These are phyloP conservation scores for Suhomyces coccinellae DNA, from an alignment of 1,139 yeast genomes.

Conservation along the genomic window DNA sequence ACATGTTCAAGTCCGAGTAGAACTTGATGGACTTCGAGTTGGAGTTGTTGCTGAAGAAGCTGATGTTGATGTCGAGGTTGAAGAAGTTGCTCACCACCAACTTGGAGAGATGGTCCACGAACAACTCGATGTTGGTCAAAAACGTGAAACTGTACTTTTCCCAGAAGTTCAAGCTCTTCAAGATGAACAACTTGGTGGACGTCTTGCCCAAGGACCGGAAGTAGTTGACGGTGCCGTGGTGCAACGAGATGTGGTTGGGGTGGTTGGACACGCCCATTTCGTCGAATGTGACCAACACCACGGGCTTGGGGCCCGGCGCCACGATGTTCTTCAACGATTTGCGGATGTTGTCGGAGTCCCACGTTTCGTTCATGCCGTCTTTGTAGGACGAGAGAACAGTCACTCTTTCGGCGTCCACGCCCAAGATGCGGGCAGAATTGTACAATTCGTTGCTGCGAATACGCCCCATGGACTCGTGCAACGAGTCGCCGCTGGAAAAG, in stretches of 20 bases:
- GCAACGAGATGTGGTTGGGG: slow-evolving; percentile 75
- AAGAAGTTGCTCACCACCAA: slow-evolving; percentile 34
- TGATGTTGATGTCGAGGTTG: slow-evolving; percentile 41
- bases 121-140: slow-evolving; percentile 47
- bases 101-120: slow-evolving; percentile 35
- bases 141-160: slow-evolving; percentile 56
- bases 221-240: slow-evolving; percentile 52
- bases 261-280: slow-evolving; percentile 80
- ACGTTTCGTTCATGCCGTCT: slow-evolving; percentile 72
- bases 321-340: slow-evolving; percentile 25
- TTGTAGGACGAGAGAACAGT: slow-evolving; percentile 50
- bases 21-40: slow-evolving; percentile 37
- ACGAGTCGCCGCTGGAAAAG: slow-evolving; percentile 70
- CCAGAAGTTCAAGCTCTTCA: slow-evolving; percentile 48
- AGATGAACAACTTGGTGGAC: slow-evolving; percentile 29
- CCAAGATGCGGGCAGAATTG: slow-evolving; percentile 58
- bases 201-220: slow-evolving; percentile 7
- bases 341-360: slow-evolving; percentile 56
- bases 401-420: slow-evolving; percentile 49
- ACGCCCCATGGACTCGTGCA: slow-evolving; percentile 67
- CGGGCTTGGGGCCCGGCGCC: slow-evolving; percentile 18
- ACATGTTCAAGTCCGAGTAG: slow-evolving; percentile 56
- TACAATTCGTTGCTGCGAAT: slow-evolving; percentile 59
- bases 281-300: slow-evolving; percentile 78
- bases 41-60: slow-evolving; percentile 34